Percentiles rank a stretch among this genome's conserved stretches.
phyloP scores from a whole-genome alignment of 768 basidiomycete species.

The Boletus speciosus region DNA sequence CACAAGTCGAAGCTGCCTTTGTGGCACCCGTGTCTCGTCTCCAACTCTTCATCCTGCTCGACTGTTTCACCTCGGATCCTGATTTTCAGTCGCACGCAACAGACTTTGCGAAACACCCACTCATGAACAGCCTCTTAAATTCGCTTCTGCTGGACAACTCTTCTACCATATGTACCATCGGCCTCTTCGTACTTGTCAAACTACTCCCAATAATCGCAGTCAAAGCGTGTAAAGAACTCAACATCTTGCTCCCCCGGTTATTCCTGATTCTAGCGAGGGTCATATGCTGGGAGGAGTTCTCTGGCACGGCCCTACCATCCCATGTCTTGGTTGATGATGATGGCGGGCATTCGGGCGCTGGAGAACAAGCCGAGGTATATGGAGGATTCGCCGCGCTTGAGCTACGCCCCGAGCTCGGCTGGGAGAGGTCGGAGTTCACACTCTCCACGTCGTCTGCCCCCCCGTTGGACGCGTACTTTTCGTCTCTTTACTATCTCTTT shows the following conservation, averaged over 20 bases:
- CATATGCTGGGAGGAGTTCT: conserved; percentile 69
- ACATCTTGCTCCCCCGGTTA: conserved; percentile 57
- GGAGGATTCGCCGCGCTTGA: conserved; percentile 38
- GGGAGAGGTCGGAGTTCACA: conserved; percentile 63
- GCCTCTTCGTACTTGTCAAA: conserved; percentile 62
- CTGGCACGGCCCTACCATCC: conserved; percentile 31
- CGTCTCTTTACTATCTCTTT: conserved; percentile 83
- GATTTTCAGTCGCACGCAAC: conserved; percentile 48
- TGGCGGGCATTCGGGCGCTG: neutral
- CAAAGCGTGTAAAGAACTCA: conserved; percentile 53
- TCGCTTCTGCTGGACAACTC: conserved; percentile 76
- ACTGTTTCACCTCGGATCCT: conserved; percentile 54
- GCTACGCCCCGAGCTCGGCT: conserved; percentile 55
- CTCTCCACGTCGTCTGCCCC: conserved; percentile 57
- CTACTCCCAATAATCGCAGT: conserved; percentile 73
- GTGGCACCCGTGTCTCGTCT: conserved; percentile 56
- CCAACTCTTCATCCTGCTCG: conserved; percentile 66
- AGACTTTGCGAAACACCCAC: conserved; percentile 55
- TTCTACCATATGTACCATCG: conserved; percentile 63
- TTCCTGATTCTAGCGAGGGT: conserved; percentile 66
- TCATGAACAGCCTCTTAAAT: conserved; percentile 60
- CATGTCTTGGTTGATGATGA: conserved; percentile 37
- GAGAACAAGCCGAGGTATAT: conserved; percentile 22
- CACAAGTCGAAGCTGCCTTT: conserved; percentile 64
- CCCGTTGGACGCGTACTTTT: conserved; percentile 65